A percentile compares a stretch with the other conserved stretches of the same genome.
phyloP scores from a whole-genome alignment of 2,329 filamentous ascomycete genomes.

The Macrophomina phaseolina region DNA sequence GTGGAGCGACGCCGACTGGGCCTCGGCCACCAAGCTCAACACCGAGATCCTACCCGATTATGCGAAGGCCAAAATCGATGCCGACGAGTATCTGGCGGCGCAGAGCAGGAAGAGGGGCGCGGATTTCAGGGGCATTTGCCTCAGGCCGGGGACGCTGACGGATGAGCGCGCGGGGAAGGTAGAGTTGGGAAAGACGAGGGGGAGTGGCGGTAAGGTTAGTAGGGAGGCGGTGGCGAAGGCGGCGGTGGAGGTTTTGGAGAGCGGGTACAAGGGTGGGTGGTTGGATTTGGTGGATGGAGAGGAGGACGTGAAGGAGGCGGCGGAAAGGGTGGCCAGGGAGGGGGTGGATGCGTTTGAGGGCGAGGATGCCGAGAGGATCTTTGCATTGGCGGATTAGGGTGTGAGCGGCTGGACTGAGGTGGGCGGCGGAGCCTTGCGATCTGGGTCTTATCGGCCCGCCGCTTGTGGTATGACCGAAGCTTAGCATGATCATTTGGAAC shows the following conservation, averaged over 20 bases:
- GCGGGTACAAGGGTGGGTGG: constrained; percentile 58
- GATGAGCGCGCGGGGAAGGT: constrained; percentile 56
- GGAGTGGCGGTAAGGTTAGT: constrained; percentile 48
- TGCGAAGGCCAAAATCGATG: constrained; percentile 60
- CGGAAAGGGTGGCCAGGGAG: constrained; percentile 53
- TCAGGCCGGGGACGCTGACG: constrained; percentile 57
- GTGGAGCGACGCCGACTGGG: constrained; percentile 58
- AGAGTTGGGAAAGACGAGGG: constrained; percentile 53
- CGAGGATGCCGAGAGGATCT: constrained; percentile 57
- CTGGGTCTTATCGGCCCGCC: too few species aligned
- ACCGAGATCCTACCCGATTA: constrained; percentile 58
- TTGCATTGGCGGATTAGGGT: constrained; percentile 10
- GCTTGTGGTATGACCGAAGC: too few species aligned
- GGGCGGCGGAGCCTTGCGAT: too few species aligned
- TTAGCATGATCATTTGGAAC: too few species aligned
- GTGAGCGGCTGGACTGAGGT: background rate
- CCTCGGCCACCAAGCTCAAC: constrained; percentile 52
- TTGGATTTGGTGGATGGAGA: constrained; percentile 60
- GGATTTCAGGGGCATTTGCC: constrained; percentile 56
- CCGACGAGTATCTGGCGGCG: constrained; percentile 61
- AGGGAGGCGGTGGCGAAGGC: constrained; percentile 60
- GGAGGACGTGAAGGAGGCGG: constrained; percentile 52
- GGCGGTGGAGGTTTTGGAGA: constrained; percentile 55
- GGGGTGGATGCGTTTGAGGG: constrained; percentile 55
- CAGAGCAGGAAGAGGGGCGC: constrained; percentile 41